Base-by-base conservation (phyloP, 2,329 filamentous ascomycete genomes). In the Fusarium sp. region DNA sequence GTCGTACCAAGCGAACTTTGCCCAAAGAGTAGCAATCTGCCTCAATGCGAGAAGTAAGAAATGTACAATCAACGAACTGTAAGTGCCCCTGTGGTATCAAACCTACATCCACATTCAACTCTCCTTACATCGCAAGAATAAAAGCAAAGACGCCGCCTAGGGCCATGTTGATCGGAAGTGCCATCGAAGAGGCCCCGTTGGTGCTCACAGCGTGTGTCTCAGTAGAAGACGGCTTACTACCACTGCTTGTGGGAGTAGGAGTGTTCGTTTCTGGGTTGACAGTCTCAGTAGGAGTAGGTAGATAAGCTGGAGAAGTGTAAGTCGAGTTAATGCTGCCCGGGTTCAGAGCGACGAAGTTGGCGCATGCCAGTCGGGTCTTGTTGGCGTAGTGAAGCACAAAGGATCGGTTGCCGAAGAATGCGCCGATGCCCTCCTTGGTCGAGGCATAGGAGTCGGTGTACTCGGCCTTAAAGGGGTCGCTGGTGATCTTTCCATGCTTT, bases 331-430 rank as follows among this genome's bases (percentile, higher is more conserved):
- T 52, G 11, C 53, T 23, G 15, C 58, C 57, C 13, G 51, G 45
- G 39, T 66, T 57, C 36, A 69, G 48, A 57, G 71, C 67, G 53
- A 65, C 76, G 74, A 91, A 90, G 81, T 88, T 89, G 77, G 87
- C 88, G 73, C 89, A 91, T 11, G 84, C 84, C 70, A 91, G 85
- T 64, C 89, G 85, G 3, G 86, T 90, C 77, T 83, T 87, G 81
- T 90, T 89, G 71, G 81, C 80, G 68, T 84, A 88, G 79, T 91
- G 89, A 59, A 91, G 72, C 42, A 90, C 88, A 58, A 91, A 77
- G 60, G 87, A 89, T 61, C 86, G 83, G 79, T 91, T 88, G 43
- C 87, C 88, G 60, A 91, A 86, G 81, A 88, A 92, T 49, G 85
- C 80, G 9, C 81, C 81, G 39, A 81, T 77, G 35, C 82, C 84